phyloP scores from a whole-genome alignment of 345 rosid species.

The Pistacia vera region DNA sequence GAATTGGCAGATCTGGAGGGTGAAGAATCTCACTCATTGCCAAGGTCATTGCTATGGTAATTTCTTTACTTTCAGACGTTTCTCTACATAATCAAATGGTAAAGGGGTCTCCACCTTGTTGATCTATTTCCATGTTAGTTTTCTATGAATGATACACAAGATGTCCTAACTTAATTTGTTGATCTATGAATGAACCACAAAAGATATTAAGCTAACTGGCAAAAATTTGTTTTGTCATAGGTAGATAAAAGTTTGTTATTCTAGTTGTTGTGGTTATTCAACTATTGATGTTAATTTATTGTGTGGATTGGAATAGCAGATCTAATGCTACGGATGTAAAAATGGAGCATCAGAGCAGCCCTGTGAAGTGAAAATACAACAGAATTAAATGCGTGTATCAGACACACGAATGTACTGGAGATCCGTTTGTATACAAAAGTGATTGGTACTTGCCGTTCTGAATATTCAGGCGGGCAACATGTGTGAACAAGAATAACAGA shows the following conservation, averaged over 20 bases:
- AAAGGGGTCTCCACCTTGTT: not conserved
- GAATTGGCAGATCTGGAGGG: slow-evolving; percentile 49
- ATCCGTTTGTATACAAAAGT: not conserved
- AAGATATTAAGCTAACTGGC: not conserved
- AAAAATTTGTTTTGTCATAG: not conserved
- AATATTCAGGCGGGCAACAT: no score
- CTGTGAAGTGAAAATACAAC: not conserved
- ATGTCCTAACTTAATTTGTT: no score
- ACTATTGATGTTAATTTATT: not conserved
- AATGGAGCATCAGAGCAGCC: slow-evolving; percentile 7
- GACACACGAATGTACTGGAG: not conserved
- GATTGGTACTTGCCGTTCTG: no score
- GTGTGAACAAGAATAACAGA: not conserved
- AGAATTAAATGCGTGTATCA: no score
- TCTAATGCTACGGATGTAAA: not conserved
- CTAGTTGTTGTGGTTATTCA: not conserved
- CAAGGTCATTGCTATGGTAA: slow-evolving; percentile 68
- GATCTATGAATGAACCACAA: no score
- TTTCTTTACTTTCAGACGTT: not conserved
- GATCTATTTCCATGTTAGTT: not conserved
- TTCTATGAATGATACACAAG: no score
- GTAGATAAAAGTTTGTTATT: not conserved
- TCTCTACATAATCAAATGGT: not conserved
- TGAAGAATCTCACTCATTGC: slow-evolving; percentile 30
- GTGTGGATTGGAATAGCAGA: slow-evolving; percentile 24